These are phyloP conservation scores for Thalia dealbata DNA, from an alignment of 176 grass and related monocot genomes.

Conservation along the genomic window DNA sequence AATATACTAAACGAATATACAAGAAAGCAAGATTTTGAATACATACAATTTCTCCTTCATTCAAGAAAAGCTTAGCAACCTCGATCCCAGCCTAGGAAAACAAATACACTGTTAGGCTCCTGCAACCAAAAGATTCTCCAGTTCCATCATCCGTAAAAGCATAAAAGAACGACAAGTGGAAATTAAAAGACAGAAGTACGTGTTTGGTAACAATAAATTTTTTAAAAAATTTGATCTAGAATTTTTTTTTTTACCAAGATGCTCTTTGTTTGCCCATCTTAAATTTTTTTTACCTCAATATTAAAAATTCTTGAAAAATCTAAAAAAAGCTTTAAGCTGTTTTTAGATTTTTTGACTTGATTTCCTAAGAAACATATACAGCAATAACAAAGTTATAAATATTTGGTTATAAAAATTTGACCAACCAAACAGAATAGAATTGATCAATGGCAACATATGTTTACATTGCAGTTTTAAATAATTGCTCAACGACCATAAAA, in stretches of 20 bases:
- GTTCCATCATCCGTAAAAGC: not conserved
- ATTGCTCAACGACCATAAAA: not conserved
- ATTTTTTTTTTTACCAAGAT: too few species aligned
- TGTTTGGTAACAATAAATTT: too few species aligned
- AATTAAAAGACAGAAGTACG: not conserved
- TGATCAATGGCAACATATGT: not conserved
- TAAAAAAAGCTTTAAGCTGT: too few species aligned
- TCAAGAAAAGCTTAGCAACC: constrained; percentile 83
- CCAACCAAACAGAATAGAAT: not conserved
- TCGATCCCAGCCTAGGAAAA: constrained; percentile 83
- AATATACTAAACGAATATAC: not conserved
- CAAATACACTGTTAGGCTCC: constrained; percentile 12
- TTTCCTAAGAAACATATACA: too few species aligned
- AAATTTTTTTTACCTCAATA: too few species aligned
- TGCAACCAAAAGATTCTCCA: constrained; percentile 7
- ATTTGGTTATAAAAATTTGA: too few species aligned
- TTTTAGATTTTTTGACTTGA: too few species aligned
- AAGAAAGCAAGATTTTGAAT: not conserved
- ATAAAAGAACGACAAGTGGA: not conserved
- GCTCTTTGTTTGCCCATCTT: too few species aligned
- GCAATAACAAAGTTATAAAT: too few species aligned
- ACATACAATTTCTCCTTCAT: constrained; percentile 86
- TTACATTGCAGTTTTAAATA: not conserved
- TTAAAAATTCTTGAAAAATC: too few species aligned
- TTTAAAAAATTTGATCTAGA: too few species aligned